Conservation (phyloP, 176 grass and related monocot genomes). For the Saccharum officinarum region DNA sequence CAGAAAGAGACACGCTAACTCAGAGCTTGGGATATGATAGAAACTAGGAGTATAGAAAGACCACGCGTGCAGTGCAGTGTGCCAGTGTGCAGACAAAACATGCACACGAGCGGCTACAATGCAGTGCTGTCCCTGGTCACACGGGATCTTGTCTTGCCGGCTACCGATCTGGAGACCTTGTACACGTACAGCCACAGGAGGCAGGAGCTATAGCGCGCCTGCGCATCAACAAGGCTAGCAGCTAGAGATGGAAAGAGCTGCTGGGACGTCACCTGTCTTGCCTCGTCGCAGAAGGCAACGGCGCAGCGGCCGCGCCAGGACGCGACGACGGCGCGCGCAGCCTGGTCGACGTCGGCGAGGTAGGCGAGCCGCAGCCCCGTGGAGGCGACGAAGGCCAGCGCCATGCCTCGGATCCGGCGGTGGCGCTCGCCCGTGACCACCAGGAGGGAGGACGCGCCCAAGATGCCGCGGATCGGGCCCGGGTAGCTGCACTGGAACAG, state of each 20-base stretch:
- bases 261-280: conserved; percentile 56
- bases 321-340: conserved; percentile 52
- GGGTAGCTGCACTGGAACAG: conserved; percentile 95
- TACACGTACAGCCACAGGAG: too few species aligned
- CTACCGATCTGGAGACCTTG: too few species aligned
- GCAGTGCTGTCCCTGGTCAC: neutral
- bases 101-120: neutral
- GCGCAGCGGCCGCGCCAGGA: conserved; percentile 31
- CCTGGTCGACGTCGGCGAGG: conserved; percentile 66
- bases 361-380: conserved; percentile 64
- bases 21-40: too few species aligned
- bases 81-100: neutral
- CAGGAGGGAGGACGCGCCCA: conserved; percentile 82
- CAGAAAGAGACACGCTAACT: neutral
- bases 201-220: too few species aligned
- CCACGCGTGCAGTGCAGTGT: neutral
- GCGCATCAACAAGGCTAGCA: neutral
- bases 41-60: neutral
- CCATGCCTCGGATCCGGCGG: conserved; percentile 55
- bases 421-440: conserved; percentile 82
- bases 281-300: conserved; percentile 67
- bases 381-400: conserved; percentile 63
- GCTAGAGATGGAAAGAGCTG: neutral
- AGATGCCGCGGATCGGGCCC: conserved; percentile 73
- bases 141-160: neutral